A percentile compares a stretch with the other conserved stretches of the same genome.
These are phyloP conservation scores for Ceratocystis eucalypticola DNA, from an alignment of 2,329 filamentous ascomycete species.

Conservation along the genomic window DNA sequence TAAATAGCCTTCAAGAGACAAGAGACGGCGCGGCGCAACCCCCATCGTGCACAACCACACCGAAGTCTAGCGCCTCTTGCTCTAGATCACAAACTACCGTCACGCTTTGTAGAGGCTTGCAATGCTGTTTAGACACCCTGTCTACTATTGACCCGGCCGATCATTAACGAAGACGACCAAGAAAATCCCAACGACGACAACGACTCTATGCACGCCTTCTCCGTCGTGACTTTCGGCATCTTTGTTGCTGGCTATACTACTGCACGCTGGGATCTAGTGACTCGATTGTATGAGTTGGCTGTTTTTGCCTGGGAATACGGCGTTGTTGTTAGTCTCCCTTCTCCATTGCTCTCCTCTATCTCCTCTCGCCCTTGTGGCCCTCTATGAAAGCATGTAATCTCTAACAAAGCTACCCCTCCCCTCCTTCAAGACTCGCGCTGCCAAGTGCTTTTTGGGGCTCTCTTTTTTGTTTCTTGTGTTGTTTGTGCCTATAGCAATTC, in stretches of 20 bases:
- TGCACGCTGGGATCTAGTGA: constrained; percentile 96
- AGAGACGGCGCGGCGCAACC: not conserved
- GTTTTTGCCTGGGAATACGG: constrained; percentile 98
- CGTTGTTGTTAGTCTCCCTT: constrained; percentile 58
- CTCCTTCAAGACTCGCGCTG: constrained; percentile 15
- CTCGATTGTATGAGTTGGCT: constrained; percentile 87
- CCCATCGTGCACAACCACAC: not conserved
- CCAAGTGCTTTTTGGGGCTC: constrained; percentile 37
- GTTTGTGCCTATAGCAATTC: constrained; percentile 67
- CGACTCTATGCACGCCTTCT: constrained; percentile 91
- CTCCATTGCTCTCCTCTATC: not conserved
- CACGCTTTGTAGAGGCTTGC: constrained; percentile 5
- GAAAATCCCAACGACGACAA: constrained; percentile 24
- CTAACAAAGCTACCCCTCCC: constrained; percentile 10
- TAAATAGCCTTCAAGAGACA: too few relatives aligned
- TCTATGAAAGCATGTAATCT: not conserved
- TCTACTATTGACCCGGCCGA: constrained; percentile 12
- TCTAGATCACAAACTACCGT: not conserved
- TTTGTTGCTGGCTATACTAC: constrained; percentile 99
- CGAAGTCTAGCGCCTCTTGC: not conserved
- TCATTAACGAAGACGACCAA: constrained; percentile 20
- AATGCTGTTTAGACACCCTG: constrained; percentile 10
- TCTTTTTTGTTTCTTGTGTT: constrained; percentile 75
- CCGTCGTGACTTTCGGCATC: constrained; percentile 85
- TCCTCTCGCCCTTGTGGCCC: not conserved